Evolutionary conservation across 208 protist genomes (phyloP), one percentile per base, ranked within the genome.

Genomic region (Leishmania mexicana): DNA sequence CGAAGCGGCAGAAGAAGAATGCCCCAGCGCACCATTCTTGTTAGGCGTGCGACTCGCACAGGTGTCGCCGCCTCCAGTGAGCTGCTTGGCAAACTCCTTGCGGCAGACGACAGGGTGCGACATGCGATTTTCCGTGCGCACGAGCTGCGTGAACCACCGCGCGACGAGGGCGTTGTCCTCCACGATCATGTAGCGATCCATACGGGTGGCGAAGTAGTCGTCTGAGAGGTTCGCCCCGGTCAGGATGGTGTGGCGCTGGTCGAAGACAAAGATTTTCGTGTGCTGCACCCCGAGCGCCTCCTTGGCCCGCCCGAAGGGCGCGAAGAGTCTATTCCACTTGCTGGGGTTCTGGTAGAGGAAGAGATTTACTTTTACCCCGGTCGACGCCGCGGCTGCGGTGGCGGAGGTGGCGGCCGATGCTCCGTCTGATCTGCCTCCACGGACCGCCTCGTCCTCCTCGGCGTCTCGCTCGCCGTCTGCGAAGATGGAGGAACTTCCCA

Each of bases 181-280:
- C 57, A 99, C 85, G 8, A 94, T 87, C 13, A 98, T 65, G 87
- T 98, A 99, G 31, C 98, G 90, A 79, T 99, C 98, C 88, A 99
- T 97, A 58, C 98, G 92, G 21, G 97, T 95, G 31, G 90, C 88
- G 67, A 99, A 99, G 91, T 99, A 99, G 80, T 98, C 93, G 54
- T 98, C 93, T 3, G 92, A 97, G 5, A 99, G 87, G 87, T 99
- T 99, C 19, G 98, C 98, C 5, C 98, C 98, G 24, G 93, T 97
- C 15, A 99, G 67, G 31, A 99, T 84, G 49, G 90, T 95, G 85
- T 99, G 81, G 17, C 51, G 47, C 38, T 80, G 78, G 80, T 99
- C 98, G 71, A 99, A 98, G 40, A 97, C 87, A 70, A 98, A 98
- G 35, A 96, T 83, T 79, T 99, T 99, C 15, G 98, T 95, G 90